phyloP scores from a whole-genome alignment of 306 rosid genomes.

The Notholithocarpus densiflorus region DNA sequence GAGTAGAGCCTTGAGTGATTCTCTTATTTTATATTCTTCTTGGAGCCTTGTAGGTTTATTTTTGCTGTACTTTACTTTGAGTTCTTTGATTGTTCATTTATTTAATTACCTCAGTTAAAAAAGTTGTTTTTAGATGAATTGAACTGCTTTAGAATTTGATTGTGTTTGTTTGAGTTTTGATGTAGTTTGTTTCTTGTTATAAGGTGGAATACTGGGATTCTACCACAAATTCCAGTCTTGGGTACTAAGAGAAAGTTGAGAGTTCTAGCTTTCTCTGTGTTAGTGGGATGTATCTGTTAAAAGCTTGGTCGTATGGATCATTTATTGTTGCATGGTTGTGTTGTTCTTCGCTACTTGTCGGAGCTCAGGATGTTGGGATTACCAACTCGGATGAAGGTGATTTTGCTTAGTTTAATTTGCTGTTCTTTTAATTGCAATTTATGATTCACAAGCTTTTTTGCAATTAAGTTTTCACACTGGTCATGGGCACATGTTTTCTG shows the following conservation, averaged over 20 bases:
- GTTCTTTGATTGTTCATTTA: not conserved
- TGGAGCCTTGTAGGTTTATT: too few relatives aligned
- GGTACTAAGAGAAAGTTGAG: conserved; percentile 22
- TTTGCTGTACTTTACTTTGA: not conserved
- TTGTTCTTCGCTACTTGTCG: conserved; percentile 38
- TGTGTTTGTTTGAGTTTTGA: not conserved
- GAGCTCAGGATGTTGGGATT: conserved; percentile 26
- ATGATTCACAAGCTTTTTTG: not conserved
- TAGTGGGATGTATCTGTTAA: conserved; percentile 52
- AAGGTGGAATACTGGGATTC: conserved; percentile 26
- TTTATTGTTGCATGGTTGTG: conserved; percentile 44
- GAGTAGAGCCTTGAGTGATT: not conserved
- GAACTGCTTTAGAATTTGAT: not conserved
- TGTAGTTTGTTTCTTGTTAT: conserved; percentile 6
- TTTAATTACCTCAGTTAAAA: not conserved
- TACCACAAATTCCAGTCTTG: conserved; percentile 3
- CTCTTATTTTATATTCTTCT: not conserved
- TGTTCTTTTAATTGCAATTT: conserved; percentile 11
- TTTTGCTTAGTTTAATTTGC: not conserved
- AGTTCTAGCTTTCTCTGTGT: conserved; percentile 19
- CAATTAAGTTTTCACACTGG: not conserved
- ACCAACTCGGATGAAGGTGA: conserved; percentile 65
- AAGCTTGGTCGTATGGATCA: conserved; percentile 33
- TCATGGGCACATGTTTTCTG: not conserved
- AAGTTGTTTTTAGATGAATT: too few relatives aligned